Evolutionary conservation across 495 filamentous ascomycete genomes (phyloP), one percentile per base, ranked within the genome.

Genomic region (Penicillium chermesinum): DNA sequence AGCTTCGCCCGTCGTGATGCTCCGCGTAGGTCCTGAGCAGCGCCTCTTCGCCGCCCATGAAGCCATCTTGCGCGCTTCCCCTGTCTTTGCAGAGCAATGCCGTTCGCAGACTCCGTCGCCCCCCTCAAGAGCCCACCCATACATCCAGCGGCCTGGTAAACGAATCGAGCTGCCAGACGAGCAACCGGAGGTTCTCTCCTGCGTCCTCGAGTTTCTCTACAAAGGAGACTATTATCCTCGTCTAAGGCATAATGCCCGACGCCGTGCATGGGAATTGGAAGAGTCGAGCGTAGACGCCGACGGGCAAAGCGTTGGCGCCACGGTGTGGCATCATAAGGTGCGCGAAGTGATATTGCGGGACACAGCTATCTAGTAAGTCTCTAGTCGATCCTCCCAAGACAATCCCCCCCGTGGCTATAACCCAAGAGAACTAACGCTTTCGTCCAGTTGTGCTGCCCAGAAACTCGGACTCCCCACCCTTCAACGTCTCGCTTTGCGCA

Each of bases 221-320:
- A 90, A 91, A 76, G 89, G 87, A 53, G 90, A 95, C 63, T 96
- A 96, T 67, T 91, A 84, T 48, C 90, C 87, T 0, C 80, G 84
- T 14, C 68, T 91, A 16, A 54, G 84, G 17, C 84, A 87, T 67
- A 85, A 86, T 67, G 80, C 84, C 63, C 78, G 76, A 25, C 70
- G 72, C 19, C 78, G 82, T 61, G 74, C 76, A 34, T 89, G 84
- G 82, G 83, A 87, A 59, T 65, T 90, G n/a, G 86, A 89, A 55
- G 76, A 78, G 46, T 60, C 70, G 4, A 51, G 59, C 25, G 54
- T 43, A 20, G 58, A 64, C 41, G 57, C 46, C 37, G 66, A 68
- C 38, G 63, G 44, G 44, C 65, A 61, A 22, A 55, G 49, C 22
- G 44, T 56, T 36, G 85, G 84, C 59, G 76, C 86, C 13, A 90